A percentile compares a stretch with the other conserved stretches of the same genome.
These are phyloP conservation scores for Leccinellum rugosiceps DNA, from an alignment of 768 basidiomycete genomes.

Conservation along the genomic window DNA sequence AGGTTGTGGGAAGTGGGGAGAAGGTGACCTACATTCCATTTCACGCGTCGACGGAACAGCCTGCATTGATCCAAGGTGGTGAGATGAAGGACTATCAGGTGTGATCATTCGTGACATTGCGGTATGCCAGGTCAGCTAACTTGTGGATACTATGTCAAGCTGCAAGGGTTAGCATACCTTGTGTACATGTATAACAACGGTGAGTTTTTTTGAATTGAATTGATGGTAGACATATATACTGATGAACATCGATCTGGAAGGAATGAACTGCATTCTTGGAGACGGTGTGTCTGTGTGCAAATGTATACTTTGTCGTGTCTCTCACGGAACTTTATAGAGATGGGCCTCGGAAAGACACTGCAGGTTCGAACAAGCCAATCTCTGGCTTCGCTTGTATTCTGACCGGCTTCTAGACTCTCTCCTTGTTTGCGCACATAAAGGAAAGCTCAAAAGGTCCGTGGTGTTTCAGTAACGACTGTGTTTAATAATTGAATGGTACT, in stretches of 20 bases:
- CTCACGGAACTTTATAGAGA: conserved; percentile 33
- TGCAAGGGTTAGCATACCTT: conserved; percentile 64
- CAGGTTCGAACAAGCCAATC: conserved; percentile 36
- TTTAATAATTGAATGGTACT: neutral
- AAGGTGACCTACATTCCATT: conserved; percentile 33
- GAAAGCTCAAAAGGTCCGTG: conserved; percentile 45
- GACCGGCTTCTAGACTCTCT: conserved; percentile 41
- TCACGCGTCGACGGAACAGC: conserved; percentile 44
- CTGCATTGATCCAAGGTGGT: conserved; percentile 49
- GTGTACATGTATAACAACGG: conserved; percentile 68
- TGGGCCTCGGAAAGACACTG: conserved; percentile 65
- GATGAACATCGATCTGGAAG: conserved; percentile 24
- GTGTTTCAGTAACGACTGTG: neutral
- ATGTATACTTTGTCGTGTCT: neutral
- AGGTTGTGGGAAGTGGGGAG: conserved; percentile 27
- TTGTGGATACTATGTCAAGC: conserved; percentile 23
- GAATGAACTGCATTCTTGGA: conserved; percentile 69
- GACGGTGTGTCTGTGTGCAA: conserved; percentile 45
- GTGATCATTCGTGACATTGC: conserved; percentile 4
- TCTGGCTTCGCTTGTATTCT: neutral
- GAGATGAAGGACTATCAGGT: conserved; percentile 74
- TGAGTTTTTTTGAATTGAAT: conserved; percentile 26
- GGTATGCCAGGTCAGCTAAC: neutral
- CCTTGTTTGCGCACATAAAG: conserved; percentile 65
- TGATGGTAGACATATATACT: neutral